Base-by-base conservation (phyloP, 352 stramenopile species). In the Phytopythium mirpurense region DNA sequence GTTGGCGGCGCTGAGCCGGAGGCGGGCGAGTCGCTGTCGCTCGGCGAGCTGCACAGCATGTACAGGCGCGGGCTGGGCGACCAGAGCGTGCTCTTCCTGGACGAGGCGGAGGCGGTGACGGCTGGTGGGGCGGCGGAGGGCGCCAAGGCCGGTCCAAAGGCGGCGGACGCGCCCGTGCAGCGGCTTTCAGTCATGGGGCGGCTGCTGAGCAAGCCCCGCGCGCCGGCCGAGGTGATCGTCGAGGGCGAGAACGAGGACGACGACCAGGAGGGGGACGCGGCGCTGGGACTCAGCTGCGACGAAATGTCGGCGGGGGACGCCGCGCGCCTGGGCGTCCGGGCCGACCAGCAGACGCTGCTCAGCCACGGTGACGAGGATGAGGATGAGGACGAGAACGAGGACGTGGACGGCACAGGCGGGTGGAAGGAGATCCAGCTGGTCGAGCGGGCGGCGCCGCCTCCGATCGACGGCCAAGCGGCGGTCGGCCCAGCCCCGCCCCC, bases 41-140 rank as follows among this genome's bases (percentile, higher is more conserved):
- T 90, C 27, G 78, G 68, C 47, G 77, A 93, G 51, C 57, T 93
- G 16, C 78, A 93, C 47, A 77, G 63, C 32, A 93, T 90, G 41
- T 93, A 93, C 65, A 93, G 90, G 36, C 75, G 78, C 31, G 82
- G 82, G 2, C 64, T 93, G 16, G 82, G 82, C 5, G 82, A 93
- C 36, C 82, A 93, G 51, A 65, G 72, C 57, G 71, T 86, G 21
- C 54, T 73, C 14, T 57, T 89, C 42, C 40, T 87, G 36, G 72
- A 78, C 26, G 62, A 74, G 21, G 53, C 56, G 18, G 9, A 40
- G n/a, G 52, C 18, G 3, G 41, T 11, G 1, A 21, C 19, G 11
- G 51, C 21, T 27, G 29, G 31, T 45, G 36, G 21, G 6, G 26
- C 24, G 38, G 14, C 24, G 21, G 5, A 24, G 11, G 19, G 11